phyloP scores from a whole-genome alignment of 2,329 filamentous ascomycete genomes.

The Cladobotryum mycophilum region DNA sequence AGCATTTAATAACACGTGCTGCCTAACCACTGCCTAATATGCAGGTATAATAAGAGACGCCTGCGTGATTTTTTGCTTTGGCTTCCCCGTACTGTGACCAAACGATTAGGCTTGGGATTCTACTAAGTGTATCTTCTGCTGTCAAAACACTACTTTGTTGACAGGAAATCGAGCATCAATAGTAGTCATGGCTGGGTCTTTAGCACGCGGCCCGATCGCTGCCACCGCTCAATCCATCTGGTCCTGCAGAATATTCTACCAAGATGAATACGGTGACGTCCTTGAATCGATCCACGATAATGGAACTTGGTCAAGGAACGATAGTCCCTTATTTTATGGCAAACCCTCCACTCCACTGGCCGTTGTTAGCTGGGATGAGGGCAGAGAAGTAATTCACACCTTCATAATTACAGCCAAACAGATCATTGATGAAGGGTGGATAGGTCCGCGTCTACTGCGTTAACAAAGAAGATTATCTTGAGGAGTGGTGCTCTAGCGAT shows the following conservation, averaged over 20 bases:
- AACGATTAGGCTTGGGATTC: no score
- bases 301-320: neutral
- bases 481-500: slow-evolving; percentile 2
- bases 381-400: neutral
- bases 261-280: slow-evolving; percentile 3
- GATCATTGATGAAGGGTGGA: neutral
- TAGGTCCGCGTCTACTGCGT: slow-evolving; percentile 3
- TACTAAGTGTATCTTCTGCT: no score
- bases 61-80: no score
- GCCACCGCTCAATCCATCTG: neutral
- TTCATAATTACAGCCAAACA: neutral
- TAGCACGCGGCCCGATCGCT: neutral
- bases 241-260: slow-evolving; percentile 2
- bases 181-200: no score
- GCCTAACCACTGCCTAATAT: no score
- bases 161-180: no score
- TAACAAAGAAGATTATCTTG: neutral
- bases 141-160: no score
- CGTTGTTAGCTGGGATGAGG: slow-evolving; percentile 3
- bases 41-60: no score
- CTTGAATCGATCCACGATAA: neutral
- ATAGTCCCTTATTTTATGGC: neutral
- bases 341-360: slow-evolving; percentile 3
- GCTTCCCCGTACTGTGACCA: no score
- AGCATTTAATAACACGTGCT: no score